Evolutionary conservation across 768 basidiomycete species (phyloP).

Genomic region (Leucosporidium yakuticum): DNA sequence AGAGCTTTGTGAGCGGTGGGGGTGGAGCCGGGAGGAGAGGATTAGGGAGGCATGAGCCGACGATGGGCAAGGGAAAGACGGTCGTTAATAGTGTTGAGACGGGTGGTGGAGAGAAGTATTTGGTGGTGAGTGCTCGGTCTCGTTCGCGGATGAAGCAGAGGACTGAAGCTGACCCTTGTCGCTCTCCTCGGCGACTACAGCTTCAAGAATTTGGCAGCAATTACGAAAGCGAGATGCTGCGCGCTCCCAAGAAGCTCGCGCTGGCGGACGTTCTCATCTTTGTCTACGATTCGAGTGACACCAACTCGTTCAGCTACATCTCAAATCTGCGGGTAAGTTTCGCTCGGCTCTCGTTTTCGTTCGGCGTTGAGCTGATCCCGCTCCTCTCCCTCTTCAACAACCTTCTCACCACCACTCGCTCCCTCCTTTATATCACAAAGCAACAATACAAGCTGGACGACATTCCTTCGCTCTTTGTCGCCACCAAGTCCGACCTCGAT

Average conservation of each 20-base stretch:
- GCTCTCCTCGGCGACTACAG: slow-evolving; percentile 46
- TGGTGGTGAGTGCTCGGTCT: slow-evolving; percentile 53
- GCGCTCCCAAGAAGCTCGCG: slow-evolving; percentile 85
- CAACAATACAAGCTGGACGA: slow-evolving; percentile 96
- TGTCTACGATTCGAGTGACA: slow-evolving; percentile 95
- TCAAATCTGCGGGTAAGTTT: slow-evolving; percentile 77
- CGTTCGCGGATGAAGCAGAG: too few relatives aligned
- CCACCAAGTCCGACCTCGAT: slow-evolving; percentile 97
- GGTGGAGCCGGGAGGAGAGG: slow-evolving; percentile 46
- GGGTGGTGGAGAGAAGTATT: slow-evolving; percentile 87
- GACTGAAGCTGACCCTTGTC: neutral
- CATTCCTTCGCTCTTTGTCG: slow-evolving; percentile 92
- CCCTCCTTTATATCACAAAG: slow-evolving; percentile 47
- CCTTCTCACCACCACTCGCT: neutral
- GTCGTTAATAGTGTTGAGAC: slow-evolving; percentile 95
- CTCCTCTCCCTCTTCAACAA: neutral
- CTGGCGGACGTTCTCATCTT: slow-evolving; percentile 90
- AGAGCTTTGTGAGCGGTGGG: slow-evolving; percentile 77
- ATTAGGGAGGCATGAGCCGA: slow-evolving; percentile 66
- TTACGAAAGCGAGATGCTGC: slow-evolving; percentile 83
- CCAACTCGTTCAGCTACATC: slow-evolving; percentile 97
- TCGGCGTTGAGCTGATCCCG: slow-evolving; percentile 2
- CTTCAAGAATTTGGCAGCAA: slow-evolving; percentile 95
- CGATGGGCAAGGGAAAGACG: slow-evolving; percentile 59
- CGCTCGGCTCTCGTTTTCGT: slow-evolving; percentile 21